Evolutionary conservation across 169 alveolate species (phyloP), one percentile per base, ranked within the genome.

Genomic region (Pseudocohnilembus persalinus): DNA sequence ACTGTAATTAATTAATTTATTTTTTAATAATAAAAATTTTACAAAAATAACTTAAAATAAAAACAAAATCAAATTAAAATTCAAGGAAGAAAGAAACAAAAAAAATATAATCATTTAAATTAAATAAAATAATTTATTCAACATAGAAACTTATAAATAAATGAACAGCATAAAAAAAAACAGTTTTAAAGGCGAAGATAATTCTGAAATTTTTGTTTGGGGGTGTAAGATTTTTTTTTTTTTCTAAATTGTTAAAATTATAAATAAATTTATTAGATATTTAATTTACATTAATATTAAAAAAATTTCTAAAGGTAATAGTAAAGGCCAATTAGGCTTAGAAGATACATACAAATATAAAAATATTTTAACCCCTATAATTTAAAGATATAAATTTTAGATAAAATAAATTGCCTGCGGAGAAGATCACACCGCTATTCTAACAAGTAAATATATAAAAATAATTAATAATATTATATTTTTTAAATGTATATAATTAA

Each of bases 261-360:
- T 73, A 15, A n/a, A 73, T 29, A 29, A 31, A 0, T 0, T 0
- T 31, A 28, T 31, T 0, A 0, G n/a, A 1, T 76, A 1, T 20
- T 49, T 31, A 29, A 0, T 76, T 76, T 76, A 76, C 15, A 11
- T 76, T 76, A 15, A 76, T 29, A 29, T 31, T 31, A 31, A 29
- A 1, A 16, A 0, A 11, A 75, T 1, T 33, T 32, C 30, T 25
- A 29, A 33, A 77, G 82, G 33, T 32, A 68, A 77, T 77, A 77
- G 33, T 4, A 31, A 77, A 15, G 94, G 94, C 0, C 74, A 90
- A 76, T 64, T 90, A n/a, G 94, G 94, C 1, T 84, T 90, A 30
- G 94, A 92, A 11, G 83, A 78, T 27, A 77, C 33, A 31, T 83
- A 77, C 29, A 49, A 74, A 25, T 91, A 87, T 26, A 77, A 77